Conservation (phyloP, 1,284 basidiomycete species). For the Rhodotorula glutinis region DNA sequence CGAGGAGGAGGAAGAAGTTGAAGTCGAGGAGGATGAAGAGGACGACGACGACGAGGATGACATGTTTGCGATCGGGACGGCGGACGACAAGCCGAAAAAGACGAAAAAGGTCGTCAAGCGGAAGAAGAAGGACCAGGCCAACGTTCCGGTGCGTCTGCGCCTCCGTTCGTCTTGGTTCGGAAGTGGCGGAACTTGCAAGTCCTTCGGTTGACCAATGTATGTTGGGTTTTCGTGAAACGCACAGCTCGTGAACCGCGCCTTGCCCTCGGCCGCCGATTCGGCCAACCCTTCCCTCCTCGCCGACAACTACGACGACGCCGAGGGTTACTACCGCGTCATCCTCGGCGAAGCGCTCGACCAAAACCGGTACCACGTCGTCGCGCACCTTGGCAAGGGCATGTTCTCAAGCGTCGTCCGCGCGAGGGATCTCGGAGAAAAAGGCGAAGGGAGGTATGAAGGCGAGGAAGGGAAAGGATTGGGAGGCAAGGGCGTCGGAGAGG, state of each 20-base stretch:
- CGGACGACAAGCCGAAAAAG: constrained; percentile 54
- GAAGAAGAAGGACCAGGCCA: constrained; percentile 2
- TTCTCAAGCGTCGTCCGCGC: constrained; percentile 95
- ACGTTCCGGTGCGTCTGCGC: constrained; percentile 24
- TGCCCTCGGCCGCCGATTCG: constrained; percentile 35
- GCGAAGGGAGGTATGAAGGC: constrained; percentile 21
- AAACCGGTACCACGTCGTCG: constrained; percentile 91
- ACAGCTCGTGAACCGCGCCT: constrained; percentile 32
- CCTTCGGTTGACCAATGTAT: too few relatives aligned
- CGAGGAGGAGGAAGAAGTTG: constrained; percentile 16
- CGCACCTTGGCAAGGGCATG: constrained; percentile 95
- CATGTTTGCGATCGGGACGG: constrained; percentile 73
- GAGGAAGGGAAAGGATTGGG: constrained; percentile 22
- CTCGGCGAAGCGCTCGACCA: constrained; percentile 91
- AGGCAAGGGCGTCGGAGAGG: constrained; percentile 12
- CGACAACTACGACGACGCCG: constrained; percentile 67
- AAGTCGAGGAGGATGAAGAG: constrained; percentile 55
- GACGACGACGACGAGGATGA: constrained; percentile 73
- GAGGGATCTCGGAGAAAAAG: constrained; percentile 64
- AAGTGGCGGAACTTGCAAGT: too few relatives aligned
- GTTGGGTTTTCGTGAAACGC: too few relatives aligned
- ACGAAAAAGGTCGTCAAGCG: constrained; percentile 2
- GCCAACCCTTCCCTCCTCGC: constrained; percentile 43
- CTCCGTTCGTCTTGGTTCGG: too few relatives aligned
- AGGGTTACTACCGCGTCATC: constrained; percentile 94